Conservation (phyloP, 257 asterid species). For the Handroanthus guayacan region DNA sequence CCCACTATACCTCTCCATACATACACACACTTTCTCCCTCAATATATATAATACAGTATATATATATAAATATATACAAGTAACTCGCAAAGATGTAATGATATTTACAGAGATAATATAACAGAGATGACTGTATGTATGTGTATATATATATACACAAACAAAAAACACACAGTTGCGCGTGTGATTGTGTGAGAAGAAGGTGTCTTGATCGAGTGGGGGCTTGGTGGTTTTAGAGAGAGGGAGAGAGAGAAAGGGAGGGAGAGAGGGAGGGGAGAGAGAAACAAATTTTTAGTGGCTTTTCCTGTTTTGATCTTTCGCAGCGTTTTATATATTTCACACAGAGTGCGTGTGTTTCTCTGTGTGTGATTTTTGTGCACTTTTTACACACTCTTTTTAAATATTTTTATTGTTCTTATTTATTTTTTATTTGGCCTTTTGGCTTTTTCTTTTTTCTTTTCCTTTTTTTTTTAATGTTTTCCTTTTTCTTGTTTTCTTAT, state of each 20-base stretch:
- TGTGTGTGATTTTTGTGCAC: slow-evolving; percentile 37
- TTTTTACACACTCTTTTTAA: slow-evolving; percentile 28
- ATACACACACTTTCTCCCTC: slow-evolving; percentile 24
- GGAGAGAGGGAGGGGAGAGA: slow-evolving; percentile 32
- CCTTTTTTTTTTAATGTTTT: not conserved
- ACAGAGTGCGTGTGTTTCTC: slow-evolving; percentile 33
- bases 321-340: slow-evolving; percentile 38
- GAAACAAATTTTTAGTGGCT: slow-evolving; percentile 30
- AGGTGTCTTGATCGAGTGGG: slow-evolving; percentile 48
- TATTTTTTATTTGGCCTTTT: slow-evolving; percentile 4
- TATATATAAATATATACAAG: slow-evolving; percentile 22
- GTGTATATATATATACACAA: slow-evolving; percentile 8
- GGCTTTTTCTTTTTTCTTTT: not conserved
- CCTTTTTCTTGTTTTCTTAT: not conserved
- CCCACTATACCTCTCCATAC: slow-evolving; percentile 67
- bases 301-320: slow-evolving; percentile 26
- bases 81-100: slow-evolving; percentile 4
- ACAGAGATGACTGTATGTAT: not conserved
- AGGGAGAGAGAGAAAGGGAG: slow-evolving; percentile 24
- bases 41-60: slow-evolving; percentile 37
- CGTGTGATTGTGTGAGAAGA: slow-evolving; percentile 38
- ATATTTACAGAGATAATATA: slow-evolving; percentile 32
- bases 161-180: slow-evolving; percentile 20
- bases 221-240: slow-evolving; percentile 59
- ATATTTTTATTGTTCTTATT: not conserved